Conservation (phyloP, 2,329 filamentous ascomycete species). For the Chaetomium globosum region DNA sequence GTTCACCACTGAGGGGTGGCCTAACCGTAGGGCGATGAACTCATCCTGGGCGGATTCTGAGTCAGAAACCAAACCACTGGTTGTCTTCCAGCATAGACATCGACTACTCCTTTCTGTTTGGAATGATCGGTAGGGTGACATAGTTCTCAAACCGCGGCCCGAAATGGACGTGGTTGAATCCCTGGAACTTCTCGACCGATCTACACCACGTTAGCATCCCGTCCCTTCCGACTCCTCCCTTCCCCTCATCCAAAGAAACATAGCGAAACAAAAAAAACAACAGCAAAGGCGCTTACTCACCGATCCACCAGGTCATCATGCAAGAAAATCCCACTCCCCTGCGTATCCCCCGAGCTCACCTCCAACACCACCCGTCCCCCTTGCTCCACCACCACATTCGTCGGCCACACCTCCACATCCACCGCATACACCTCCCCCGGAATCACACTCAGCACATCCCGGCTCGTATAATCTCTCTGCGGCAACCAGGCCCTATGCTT, state of each 20-base stretch:
- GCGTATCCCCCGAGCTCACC: conserved; percentile 59
- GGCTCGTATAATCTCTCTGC: conserved; percentile 60
- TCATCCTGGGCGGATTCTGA: too few relatives aligned
- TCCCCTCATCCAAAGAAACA: not conserved
- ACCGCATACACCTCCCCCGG: conserved; percentile 59
- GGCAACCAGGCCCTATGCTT: conserved; percentile 59
- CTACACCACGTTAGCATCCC: conserved; percentile 5
- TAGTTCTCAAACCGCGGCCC: conserved; percentile 53
- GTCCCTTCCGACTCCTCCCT: not conserved
- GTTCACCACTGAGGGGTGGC: too few relatives aligned
- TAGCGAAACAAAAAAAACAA: not conserved
- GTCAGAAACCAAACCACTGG: too few relatives aligned
- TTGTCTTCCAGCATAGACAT: not conserved
- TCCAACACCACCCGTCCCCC: conserved; percentile 60
- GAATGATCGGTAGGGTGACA: conserved; percentile 56
- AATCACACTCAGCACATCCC: conserved; percentile 58
- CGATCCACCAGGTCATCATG: conserved; percentile 54
- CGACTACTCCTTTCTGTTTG: conserved; percentile 42
- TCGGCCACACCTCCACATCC: conserved; percentile 65
- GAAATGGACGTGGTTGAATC: conserved; percentile 58
- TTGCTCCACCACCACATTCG: conserved; percentile 56
- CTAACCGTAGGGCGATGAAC: too few relatives aligned
- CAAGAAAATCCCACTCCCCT: conserved; percentile 60
- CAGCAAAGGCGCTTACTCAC: too few relatives aligned
- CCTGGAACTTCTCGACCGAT: conserved; percentile 51